phyloP scores from a whole-genome alignment of 129 eudicot species.

The Lonicera japonica region DNA sequence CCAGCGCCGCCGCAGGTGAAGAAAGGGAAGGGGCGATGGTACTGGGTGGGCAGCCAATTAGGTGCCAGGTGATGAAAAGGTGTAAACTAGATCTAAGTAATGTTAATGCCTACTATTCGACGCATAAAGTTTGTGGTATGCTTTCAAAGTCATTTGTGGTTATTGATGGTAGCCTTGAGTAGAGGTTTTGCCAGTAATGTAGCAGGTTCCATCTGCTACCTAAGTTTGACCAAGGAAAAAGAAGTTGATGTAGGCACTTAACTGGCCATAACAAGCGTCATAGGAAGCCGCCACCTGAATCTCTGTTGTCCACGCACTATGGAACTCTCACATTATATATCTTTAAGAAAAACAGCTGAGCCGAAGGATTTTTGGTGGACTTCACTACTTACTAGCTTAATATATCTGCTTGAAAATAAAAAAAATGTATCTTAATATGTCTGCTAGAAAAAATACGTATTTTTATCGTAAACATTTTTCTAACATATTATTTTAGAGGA shows the following conservation, averaged over 20 bases:
- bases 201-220: constrained; percentile 96
- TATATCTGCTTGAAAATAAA: too few relatives aligned
- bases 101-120: constrained; percentile 76
- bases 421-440: too few relatives aligned
- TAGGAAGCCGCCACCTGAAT: constrained; percentile 77
- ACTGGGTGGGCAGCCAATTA: constrained; percentile 49
- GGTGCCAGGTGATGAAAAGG: constrained; percentile 95
- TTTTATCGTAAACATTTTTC: too few relatives aligned
- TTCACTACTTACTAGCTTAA: constrained; percentile 54
- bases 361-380: constrained; percentile 82
- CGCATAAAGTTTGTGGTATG: constrained; percentile 83
- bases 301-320: constrained; percentile 58
- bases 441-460: too few relatives aligned
- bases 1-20: constrained; percentile 42
- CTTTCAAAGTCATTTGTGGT: constrained; percentile 74
- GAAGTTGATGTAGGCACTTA: constrained; percentile 88
- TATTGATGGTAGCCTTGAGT: constrained; percentile 70
- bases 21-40: constrained; percentile 57
- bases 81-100: constrained; percentile 91
- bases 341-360: constrained; percentile 40
- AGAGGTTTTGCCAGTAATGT: constrained; percentile 97
- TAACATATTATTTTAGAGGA: too few relatives aligned
- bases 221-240: constrained; percentile 85
- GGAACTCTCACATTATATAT: constrained; percentile 52
- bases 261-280: constrained; percentile 98